Evolutionary conservation across 192 early-diverging fungal genomes (phyloP).

Genomic region (Coemansia biformis): DNA sequence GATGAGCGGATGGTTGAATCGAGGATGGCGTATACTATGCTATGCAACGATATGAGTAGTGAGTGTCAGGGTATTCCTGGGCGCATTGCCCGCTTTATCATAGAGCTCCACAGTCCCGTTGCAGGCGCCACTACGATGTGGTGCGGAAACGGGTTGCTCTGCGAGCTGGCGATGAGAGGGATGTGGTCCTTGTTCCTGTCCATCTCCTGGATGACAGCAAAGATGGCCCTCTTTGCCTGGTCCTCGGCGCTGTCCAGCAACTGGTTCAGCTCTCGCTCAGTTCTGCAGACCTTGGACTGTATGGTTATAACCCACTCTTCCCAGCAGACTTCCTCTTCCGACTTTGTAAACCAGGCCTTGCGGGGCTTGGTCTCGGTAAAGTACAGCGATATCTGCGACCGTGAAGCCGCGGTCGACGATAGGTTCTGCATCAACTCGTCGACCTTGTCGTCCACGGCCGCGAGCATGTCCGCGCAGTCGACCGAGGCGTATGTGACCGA

Average conservation of each 20-base stretch:
- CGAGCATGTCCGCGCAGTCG: constrained; percentile 17
- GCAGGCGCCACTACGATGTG: constrained; percentile 35
- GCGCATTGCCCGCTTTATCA: constrained; percentile 46
- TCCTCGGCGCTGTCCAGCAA: constrained; percentile 21
- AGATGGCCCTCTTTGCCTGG: constrained; percentile 28
- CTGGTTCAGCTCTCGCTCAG: constrained; percentile 16
- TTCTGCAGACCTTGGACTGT: constrained; percentile 9
- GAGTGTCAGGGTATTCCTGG: constrained; percentile 6
- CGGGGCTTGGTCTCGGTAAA: constrained; percentile 43
- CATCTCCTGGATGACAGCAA: constrained; percentile 28
- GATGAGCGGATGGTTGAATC: too few relatives aligned
- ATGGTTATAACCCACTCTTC: constrained; percentile 39
- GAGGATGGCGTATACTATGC: too few relatives aligned
- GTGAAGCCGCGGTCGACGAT: constrained; percentile 13
- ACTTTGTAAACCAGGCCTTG: constrained; percentile 42
- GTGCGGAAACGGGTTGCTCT: constrained; percentile 41
- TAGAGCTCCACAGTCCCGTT: constrained; percentile 43
- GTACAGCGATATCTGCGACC: constrained; percentile 33
- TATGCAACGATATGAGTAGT: too few relatives aligned
- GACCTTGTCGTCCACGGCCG: constrained; percentile 25
- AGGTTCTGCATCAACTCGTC: constrained; percentile 37
- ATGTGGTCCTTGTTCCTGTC: constrained; percentile 47
- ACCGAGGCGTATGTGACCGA: constrained; percentile 28
- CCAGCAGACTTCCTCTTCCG: constrained; percentile 49
- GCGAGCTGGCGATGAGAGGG: constrained; percentile 31